Evolutionary conservation across 1,284 basidiomycete genomes (phyloP).

Genomic region (Meripilus lineatus): DNA sequence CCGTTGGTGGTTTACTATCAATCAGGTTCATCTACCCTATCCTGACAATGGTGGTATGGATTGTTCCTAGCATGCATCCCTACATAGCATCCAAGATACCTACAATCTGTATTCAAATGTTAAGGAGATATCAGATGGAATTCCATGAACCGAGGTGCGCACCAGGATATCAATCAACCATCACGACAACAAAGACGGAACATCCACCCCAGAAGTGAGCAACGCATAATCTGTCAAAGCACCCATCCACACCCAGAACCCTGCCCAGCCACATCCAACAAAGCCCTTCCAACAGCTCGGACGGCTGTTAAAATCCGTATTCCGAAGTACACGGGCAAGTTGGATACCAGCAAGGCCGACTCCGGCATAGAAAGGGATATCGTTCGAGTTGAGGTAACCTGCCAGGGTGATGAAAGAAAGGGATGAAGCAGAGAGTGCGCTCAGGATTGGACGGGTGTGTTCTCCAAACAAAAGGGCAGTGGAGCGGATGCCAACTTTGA

Average conservation of each 20-base stretch:
- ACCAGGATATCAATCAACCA: too few relatives aligned
- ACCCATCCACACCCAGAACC: constrained; percentile 87
- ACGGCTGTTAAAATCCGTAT: constrained; percentile 74
- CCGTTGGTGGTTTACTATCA: too few relatives aligned
- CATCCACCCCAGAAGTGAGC: constrained; percentile 20
- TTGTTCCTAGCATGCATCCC: too few relatives aligned
- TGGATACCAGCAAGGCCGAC: constrained; percentile 73
- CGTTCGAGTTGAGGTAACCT: constrained; percentile 74
- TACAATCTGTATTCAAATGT: too few relatives aligned
- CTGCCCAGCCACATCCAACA: constrained; percentile 83
- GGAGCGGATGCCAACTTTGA: constrained; percentile 85
- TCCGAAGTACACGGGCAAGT: constrained; percentile 76
- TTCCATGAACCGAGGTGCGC: too few relatives aligned
- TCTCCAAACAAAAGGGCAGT: constrained; percentile 90
- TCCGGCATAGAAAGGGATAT: constrained; percentile 78
- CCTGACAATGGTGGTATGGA: too few relatives aligned
- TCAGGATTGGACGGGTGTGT: constrained; percentile 73
- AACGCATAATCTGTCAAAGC: constrained; percentile 71
- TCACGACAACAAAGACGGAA: constrained; percentile 7
- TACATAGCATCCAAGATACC: too few relatives aligned
- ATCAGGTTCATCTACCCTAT: too few relatives aligned
- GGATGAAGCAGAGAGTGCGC: constrained; percentile 70
- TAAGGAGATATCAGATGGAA: too few relatives aligned
- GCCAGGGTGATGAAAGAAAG: constrained; percentile 76
- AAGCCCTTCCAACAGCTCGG: constrained; percentile 94